These are phyloP conservation scores for Dactylellina drechsleri DNA, from an alignment of 2,329 filamentous ascomycete genomes.

Conservation along the genomic window DNA sequence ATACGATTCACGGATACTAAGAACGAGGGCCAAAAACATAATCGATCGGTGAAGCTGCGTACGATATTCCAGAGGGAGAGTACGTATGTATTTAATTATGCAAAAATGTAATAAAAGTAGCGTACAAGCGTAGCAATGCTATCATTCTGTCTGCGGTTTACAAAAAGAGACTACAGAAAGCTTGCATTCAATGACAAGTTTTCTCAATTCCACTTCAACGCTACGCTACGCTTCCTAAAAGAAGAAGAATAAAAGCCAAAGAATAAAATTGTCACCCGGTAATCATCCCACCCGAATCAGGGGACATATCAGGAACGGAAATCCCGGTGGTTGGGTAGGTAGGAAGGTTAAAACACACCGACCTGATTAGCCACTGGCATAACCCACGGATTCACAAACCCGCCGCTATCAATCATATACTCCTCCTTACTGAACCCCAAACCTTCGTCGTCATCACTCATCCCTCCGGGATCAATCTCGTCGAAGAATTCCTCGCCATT, in stretches of 20 bases:
- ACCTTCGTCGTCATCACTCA: constrained; percentile 14
- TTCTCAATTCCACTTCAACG: neutral
- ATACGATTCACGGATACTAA: too few relatives aligned
- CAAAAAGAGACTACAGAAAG: too few relatives aligned
- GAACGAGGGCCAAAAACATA: too few relatives aligned
- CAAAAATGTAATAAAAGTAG: too few relatives aligned
- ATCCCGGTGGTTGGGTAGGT: neutral
- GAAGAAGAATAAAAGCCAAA: neutral
- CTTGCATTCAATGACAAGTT: neutral
- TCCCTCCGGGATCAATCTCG: constrained; percentile 42
- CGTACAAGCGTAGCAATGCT: neutral
- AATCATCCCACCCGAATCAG: constrained; percentile 23
- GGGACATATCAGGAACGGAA: neutral
- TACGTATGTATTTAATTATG: too few relatives aligned
- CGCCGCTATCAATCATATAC: constrained; percentile 48
- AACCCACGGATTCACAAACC: constrained; percentile 52
- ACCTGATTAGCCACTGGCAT: constrained; percentile 39
- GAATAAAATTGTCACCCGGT: neutral
- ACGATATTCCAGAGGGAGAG: too few relatives aligned
- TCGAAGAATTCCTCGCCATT: constrained; percentile 34
- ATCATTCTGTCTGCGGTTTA: constrained; percentile 4
- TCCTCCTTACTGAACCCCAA: constrained; percentile 40
- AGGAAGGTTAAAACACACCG: constrained; percentile 34
- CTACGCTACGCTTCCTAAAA: neutral
- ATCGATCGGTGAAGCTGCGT: too few relatives aligned